A percentile compares a stretch with the other conserved stretches of the same genome.
Conservation (phyloP, 768 basidiomycete species). For the Suillus sp. region DNA sequence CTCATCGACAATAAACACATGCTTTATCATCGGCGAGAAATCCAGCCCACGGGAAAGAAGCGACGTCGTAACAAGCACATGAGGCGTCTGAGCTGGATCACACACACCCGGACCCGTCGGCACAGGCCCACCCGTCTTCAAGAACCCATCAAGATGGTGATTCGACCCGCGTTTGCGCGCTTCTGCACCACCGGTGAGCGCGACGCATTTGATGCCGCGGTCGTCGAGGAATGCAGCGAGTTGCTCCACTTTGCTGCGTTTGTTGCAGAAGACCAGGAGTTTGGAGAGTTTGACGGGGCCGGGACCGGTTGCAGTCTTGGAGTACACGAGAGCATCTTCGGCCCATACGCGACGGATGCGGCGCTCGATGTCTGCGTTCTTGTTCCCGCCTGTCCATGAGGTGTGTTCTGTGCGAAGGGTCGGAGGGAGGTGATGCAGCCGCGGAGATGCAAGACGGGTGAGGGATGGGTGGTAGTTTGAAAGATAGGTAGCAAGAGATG, state of each 20-base stretch:
- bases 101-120: conserved; percentile 20
- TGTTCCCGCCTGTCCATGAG: conserved; percentile 77
- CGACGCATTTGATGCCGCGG: conserved; percentile 62
- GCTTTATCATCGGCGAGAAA: conserved; percentile 73
- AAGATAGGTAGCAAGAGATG: conserved; percentile 67
- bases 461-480: conserved; percentile 60
- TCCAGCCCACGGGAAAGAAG: conserved; percentile 89
- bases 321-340: conserved; percentile 49
- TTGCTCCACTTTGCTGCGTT: conserved; percentile 63
- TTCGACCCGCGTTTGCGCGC: conserved; percentile 69
- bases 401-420: conserved; percentile 73
- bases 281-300: conserved; percentile 51
- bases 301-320: conserved; percentile 26
- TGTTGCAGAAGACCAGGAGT: conserved; percentile 85
- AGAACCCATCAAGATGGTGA: conserved; percentile 74
- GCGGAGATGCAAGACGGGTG: conserved; percentile 77
- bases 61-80: conserved; percentile 86
- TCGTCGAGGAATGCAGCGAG: conserved; percentile 59
- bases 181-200: conserved; percentile 64
- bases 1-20: conserved; percentile 87
- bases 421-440: conserved; percentile 76
- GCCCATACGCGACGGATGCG: conserved; percentile 77
- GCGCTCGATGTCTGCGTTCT: conserved; percentile 76
- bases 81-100: conserved; percentile 43
- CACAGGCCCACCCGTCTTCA: conserved; percentile 36